Percentiles rank a stretch among this genome's conserved stretches.
Evolutionary conservation across 257 asterid species (phyloP).

Genomic region (Solanum megistacrolobum): DNA sequence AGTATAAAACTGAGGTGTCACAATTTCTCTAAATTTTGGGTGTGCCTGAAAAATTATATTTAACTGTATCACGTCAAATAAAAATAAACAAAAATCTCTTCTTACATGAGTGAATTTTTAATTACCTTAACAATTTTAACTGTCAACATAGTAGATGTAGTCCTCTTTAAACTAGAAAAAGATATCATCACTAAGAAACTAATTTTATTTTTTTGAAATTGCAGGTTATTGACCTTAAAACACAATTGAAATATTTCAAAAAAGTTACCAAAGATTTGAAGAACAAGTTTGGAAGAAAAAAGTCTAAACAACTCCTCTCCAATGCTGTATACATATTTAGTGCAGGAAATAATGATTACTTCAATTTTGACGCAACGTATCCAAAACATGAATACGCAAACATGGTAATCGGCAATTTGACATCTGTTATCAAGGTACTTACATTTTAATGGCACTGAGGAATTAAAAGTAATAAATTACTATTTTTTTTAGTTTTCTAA

Average conservation of each 20-base stretch:
- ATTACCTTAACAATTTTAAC: not conserved
- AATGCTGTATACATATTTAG: slow-evolving; percentile 18
- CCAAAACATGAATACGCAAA: slow-evolving; percentile 5
- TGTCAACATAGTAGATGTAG: not conserved
- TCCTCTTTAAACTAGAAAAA: not conserved
- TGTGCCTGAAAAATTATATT: not conserved
- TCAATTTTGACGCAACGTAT: not conserved
- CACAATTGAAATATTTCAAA: slow-evolving; percentile 12
- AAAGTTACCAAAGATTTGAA: slow-evolving; percentile 7
- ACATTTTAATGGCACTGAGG: not conserved
- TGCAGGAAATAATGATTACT: slow-evolving; percentile 13
- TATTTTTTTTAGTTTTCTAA: too few species aligned
- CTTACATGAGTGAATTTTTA: not conserved
- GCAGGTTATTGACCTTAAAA: slow-evolving; percentile 17
- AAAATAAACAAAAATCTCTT: not conserved
- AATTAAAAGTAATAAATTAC: too few species aligned
- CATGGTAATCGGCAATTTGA: slow-evolving; percentile 10
- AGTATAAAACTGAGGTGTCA: not conserved
- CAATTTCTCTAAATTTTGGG: not conserved
- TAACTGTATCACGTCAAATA: not conserved
- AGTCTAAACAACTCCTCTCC: slow-evolving; percentile 1
- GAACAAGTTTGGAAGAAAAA: slow-evolving; percentile 4
- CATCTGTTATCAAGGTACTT: slow-evolving; percentile 8
- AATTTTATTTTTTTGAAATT: not conserved
- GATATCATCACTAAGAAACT: not conserved